Evolutionary conservation across 768 basidiomycete species (phyloP).

Genomic region (Nidularia sp.): DNA sequence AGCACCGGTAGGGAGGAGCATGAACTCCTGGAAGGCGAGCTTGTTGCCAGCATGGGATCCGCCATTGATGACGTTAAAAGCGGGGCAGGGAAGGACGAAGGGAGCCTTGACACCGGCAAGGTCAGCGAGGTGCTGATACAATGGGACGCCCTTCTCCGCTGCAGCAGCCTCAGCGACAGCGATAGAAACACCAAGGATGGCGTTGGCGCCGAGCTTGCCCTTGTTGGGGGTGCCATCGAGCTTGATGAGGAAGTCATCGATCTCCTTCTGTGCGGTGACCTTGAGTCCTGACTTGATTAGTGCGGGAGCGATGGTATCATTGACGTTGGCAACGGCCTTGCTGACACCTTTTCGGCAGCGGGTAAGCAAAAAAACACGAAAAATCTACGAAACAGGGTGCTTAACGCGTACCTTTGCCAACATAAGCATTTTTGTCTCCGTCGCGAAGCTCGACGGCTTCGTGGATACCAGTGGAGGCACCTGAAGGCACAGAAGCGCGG

Average conservation of each 20-base stretch:
- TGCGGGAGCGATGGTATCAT: slow-evolving; percentile 83
- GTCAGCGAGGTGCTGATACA: slow-evolving; percentile 95
- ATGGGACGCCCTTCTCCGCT: slow-evolving; percentile 90
- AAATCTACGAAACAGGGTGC: background rate
- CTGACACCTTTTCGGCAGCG: slow-evolving; percentile 59
- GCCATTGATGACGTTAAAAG: slow-evolving; percentile 99
- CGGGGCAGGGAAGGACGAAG: slow-evolving; percentile 86
- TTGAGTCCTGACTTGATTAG: slow-evolving; percentile 80
- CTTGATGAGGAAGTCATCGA: slow-evolving; percentile 98
- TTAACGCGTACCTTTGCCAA: slow-evolving; percentile 80
- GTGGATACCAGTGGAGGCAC: slow-evolving; percentile 96
- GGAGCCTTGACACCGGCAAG: slow-evolving; percentile 95
- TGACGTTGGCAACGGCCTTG: slow-evolving; percentile 95
- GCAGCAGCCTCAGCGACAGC: slow-evolving; percentile 93
- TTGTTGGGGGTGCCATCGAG: slow-evolving; percentile 97
- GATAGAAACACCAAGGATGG: slow-evolving; percentile 97
- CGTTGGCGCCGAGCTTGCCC: slow-evolving; percentile 98
- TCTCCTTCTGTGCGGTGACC: slow-evolving; percentile 89
- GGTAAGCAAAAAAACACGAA: background rate
- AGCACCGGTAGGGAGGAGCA: slow-evolving; percentile 96
- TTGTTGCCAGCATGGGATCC: slow-evolving; percentile 99
- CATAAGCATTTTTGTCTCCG: slow-evolving; percentile 86
- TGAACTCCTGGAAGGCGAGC: slow-evolving; percentile 99
- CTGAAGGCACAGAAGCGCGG: slow-evolving; percentile 94
- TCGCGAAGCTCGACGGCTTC: slow-evolving; percentile 99